Conservation (phyloP, 2,329 filamentous ascomycete species). For the Sclerotinia borealis region DNA sequence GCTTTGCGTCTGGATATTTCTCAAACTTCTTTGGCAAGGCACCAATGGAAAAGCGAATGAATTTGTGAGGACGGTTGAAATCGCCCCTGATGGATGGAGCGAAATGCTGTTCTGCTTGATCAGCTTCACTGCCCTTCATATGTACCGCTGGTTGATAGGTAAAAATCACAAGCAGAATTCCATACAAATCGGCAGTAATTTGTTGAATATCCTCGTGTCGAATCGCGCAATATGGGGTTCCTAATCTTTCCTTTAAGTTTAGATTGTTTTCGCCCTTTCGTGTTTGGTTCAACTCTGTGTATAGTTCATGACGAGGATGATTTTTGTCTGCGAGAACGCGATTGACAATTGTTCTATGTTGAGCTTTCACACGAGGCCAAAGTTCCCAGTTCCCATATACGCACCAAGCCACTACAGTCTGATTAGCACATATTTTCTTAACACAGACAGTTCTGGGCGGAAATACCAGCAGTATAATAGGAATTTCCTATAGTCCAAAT, state of each 20-base stretch:
- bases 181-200: slow-evolving; percentile 3
- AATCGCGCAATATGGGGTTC: slow-evolving; percentile 1
- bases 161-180: background rate
- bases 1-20: background rate
- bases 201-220: slow-evolving; percentile 2
- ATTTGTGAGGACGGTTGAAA: background rate
- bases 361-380: background rate
- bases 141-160: background rate
- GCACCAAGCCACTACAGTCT: background rate
- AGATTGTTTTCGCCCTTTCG: background rate
- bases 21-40: background rate
- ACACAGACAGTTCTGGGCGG: background rate
- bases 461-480: background rate
- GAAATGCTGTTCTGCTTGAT: background rate
- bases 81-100: background rate
- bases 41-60: background rate
- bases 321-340: background rate
- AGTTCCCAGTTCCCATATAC: background rate
- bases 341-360: background rate
- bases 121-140: fast-evolving
- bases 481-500: background rate
- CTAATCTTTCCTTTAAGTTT: background rate
- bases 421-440: background rate
- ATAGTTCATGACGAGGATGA: background rate
- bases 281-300: background rate